These are phyloP conservation scores for Yamadazyma insecticola DNA, from an alignment of 805 yeast species.

Conservation along the genomic window DNA sequence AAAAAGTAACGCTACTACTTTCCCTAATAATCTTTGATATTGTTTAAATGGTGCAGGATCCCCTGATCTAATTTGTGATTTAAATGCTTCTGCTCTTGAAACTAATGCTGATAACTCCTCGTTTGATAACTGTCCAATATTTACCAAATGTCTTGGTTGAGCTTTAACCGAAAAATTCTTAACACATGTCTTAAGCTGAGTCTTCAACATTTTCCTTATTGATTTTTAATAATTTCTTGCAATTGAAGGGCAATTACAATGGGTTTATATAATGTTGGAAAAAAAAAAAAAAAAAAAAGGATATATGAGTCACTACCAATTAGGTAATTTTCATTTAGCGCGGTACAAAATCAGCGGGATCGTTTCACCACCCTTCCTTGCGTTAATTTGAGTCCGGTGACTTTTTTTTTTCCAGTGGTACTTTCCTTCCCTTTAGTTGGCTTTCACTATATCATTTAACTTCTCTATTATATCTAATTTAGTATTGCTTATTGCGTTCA, in stretches of 20 bases:
- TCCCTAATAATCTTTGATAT: conserved; percentile 64
- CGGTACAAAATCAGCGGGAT: conserved; percentile 9
- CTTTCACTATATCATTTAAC: too few relatives aligned
- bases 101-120: conserved; percentile 71
- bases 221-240: too few relatives aligned
- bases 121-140: conserved; percentile 72
- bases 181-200: background rate
- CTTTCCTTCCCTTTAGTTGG: too few relatives aligned
- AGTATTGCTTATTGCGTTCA: too few relatives aligned
- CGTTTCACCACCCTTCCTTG: too few relatives aligned
- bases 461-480: too few relatives aligned
- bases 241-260: too few relatives aligned
- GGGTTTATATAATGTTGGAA: conserved; percentile 1
- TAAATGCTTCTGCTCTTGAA: conserved; percentile 65
- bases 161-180: conserved; percentile 1
- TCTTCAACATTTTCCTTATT: background rate
- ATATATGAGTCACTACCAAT: conserved; percentile 11
- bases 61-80: conserved; percentile 56
- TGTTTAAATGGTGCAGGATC: conserved; percentile 30
- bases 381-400: background rate
- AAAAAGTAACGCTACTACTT: conserved; percentile 77
- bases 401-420: too few relatives aligned
- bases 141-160: conserved; percentile 71
- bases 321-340: conserved; percentile 9
- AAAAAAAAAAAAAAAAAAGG: too few relatives aligned